phyloP scores from a whole-genome alignment of 257 asterid species.

The Marsdenia floribunda region DNA sequence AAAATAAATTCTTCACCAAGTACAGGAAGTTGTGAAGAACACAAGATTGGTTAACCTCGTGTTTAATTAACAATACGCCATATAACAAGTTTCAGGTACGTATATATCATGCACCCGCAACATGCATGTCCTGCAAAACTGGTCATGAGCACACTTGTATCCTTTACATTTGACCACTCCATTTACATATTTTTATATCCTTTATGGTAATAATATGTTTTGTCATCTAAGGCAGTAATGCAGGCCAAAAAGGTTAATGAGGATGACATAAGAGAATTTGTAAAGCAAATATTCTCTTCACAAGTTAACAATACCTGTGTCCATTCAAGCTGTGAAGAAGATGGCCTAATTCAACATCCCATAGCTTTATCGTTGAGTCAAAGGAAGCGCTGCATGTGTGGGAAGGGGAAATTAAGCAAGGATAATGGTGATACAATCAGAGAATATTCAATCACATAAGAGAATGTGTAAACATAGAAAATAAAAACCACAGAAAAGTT shows the following conservation, averaged over 20 bases:
- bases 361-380: conserved; percentile 91
- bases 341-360: conserved; percentile 72
- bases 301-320: conserved; percentile 58
- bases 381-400: conserved; percentile 71
- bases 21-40: not conserved
- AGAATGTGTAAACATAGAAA: not conserved
- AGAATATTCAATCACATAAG: not conserved
- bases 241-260: not conserved
- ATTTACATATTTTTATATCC: not conserved
- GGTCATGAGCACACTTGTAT: not conserved
- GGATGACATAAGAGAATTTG: too few relatives aligned
- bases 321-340: conserved; percentile 78
- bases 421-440: not conserved
- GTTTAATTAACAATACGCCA: not conserved
- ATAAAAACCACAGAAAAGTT: not conserved
- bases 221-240: not conserved
- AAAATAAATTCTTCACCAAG: not conserved
- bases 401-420: conserved; percentile 4
- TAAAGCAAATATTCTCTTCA: not conserved
- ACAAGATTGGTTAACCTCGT: not conserved
- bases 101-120: not conserved
- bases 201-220: not conserved
- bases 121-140: not conserved
- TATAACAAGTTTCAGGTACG: not conserved
- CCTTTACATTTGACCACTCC: too few relatives aligned